phyloP scores from a whole-genome alignment of 345 rosid species.

The Salix dunnii region DNA sequence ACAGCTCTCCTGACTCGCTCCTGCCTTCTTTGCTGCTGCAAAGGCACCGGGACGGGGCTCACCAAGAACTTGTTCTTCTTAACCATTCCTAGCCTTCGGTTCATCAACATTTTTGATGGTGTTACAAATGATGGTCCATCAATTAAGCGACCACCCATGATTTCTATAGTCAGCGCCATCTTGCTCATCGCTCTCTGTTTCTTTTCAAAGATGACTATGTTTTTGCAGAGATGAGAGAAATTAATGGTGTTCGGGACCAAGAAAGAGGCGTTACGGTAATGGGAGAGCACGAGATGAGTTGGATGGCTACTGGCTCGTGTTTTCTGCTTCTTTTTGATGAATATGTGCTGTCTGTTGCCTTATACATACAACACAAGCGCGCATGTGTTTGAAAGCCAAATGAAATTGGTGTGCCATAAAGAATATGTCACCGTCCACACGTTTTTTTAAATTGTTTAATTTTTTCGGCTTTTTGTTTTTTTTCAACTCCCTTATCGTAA shows the following conservation, averaged over 20 bases:
- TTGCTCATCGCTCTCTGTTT: not conserved
- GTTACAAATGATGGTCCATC: slow-evolving; percentile 15
- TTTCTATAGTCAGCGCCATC: slow-evolving; percentile 67
- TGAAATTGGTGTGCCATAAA: not conserved
- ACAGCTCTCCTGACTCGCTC: not conserved
- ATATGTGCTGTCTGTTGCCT: too few species aligned
- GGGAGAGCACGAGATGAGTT: not conserved
- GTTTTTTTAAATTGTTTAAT: slow-evolving; percentile 47
- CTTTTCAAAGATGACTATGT: not conserved
- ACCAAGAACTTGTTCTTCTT: slow-evolving; percentile 10
- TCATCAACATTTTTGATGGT: not conserved
- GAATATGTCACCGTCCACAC: slow-evolving; percentile 59
- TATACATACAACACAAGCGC: not conserved
- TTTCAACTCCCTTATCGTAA: not conserved
- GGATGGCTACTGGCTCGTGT: not conserved
- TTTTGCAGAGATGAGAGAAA: not conserved
- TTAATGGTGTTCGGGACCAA: not conserved
- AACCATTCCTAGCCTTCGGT: not conserved
- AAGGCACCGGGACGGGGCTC: slow-evolving; percentile 4
- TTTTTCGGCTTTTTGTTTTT: not conserved
- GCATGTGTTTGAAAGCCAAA: not conserved
- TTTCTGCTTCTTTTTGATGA: not conserved
- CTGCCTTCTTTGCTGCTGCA: not conserved
- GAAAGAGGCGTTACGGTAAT: not conserved
- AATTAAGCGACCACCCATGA: slow-evolving; percentile 39